Base-by-base conservation (phyloP, 768 basidiomycete genomes). In the Lyophyllum semitale region DNA sequence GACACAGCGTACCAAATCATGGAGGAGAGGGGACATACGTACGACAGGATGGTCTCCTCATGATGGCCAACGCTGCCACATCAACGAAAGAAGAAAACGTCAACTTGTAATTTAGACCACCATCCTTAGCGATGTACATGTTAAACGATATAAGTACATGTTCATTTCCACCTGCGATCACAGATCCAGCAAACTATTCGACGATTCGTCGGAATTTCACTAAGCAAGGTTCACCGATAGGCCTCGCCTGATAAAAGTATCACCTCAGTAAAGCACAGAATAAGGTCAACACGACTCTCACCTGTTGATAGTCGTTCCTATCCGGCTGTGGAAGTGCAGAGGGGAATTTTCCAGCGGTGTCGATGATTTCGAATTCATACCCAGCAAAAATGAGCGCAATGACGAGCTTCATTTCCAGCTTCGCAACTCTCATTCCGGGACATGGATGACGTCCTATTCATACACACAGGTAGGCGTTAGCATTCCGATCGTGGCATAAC, bases 371-470 rank as follows among this genome's bases (percentile, higher is more conserved):
- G 22, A 67, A 74, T 1, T 76, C 71, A 53, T 66, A 77, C 1
- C 67, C 67, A 1, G 66, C 54, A 12, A 76, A 59, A 8, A 77
- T 59, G 7, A 75, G 54, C 1, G 73, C 70, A 13, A 73, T 49
- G 26, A 74, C 66, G 4, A 73, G 41, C 48, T 77, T 77, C 27
- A 77, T 68, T 49, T 76, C 73, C 6, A 77, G 58, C 53, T 75
- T 77, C 8, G 75, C 75, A 8, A 74, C 53, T 53, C 67, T 68
- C 68, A 74, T 73, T 12, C 76, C 76, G 18, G 64, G 54, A 47
- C 76, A 77, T 1, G 73, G 72, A 56, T 76, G 75, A 6, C 74
- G 71, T 33, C 74, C 74, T 71, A 8, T 6, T 48, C 30, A 15
- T 38, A 15, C 11, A 26, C n/a, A 23, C 4, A 13, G 15, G 35